Evolutionary conservation across 164 flowering plant genomes (phyloP), one percentile per base, ranked within the genome.

Genomic region (Liquidambar formosana): DNA sequence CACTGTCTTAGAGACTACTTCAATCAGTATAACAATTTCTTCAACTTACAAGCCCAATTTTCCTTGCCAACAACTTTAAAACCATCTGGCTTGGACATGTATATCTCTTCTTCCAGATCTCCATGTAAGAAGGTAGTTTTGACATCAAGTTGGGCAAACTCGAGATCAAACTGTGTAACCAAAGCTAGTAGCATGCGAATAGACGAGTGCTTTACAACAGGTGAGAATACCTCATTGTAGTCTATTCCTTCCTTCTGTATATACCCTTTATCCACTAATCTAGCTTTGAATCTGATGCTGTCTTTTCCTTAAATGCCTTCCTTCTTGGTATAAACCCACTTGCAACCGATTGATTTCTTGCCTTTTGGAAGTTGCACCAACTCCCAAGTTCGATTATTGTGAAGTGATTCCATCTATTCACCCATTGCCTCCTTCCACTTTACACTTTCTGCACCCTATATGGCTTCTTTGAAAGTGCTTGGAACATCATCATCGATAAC

Each of bases 161-260:
- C 63, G 5, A 67, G n/a, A 45, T 67, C 22, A 16, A 59, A 48
- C 5, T 47, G 57, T 14, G 64, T 27, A 38, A 68, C 64, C 28
- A 68, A 0, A 22, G 46, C 57, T 49, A 68, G 14, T 28, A 59
- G 3, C 0, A 59, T 27, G 0, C 47, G 10, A 28, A 68, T 60
- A 4, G 19, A 68, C 47, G 0, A 57, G 64, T 33, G 41, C 41
- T 33, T 33, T 2, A 33, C 41, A 33, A 33, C 41, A 33, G 41
- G 41, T 1, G 19, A 68, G 27, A 68, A 68, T n/a, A 59, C 28
- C 53, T 59, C 44, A 60, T 47, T 59, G 38, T 59, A 47, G 21
- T 68, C 64, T 1, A 68, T 48, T 10, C 57, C 57, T 62, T 68
- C 64, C 23, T 54, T 47, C 11, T 68, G 64, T 0, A 27, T 10